phyloP scores from a whole-genome alignment of 306 rosid species.

The Rosa chinensis region DNA sequence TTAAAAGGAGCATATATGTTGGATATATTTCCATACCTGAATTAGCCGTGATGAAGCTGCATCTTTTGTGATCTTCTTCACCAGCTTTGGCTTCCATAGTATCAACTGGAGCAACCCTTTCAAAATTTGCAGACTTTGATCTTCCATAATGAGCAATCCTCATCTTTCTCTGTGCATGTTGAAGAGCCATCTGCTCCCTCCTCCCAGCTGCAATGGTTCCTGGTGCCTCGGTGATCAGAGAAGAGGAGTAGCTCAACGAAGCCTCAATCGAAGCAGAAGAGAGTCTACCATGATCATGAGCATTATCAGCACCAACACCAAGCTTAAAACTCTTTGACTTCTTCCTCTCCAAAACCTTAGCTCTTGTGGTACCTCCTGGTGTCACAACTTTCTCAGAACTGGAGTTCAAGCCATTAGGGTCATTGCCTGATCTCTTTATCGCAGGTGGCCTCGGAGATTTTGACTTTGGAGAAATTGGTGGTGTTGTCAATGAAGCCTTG shows the following conservation, averaged over 20 bases:
- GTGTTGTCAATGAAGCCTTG: constrained; percentile 45
- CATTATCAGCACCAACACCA: constrained; percentile 23
- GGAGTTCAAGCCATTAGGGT: constrained; percentile 50
- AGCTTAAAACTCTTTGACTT: constrained; percentile 85
- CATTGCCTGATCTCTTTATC: constrained; percentile 59
- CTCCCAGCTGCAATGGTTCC: constrained; percentile 97
- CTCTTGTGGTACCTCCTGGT: constrained; percentile 44
- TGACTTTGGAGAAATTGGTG: constrained; percentile 72
- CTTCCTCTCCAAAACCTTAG: constrained; percentile 72
- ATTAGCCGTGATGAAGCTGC: constrained; percentile 89
- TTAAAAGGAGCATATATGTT: neutral
- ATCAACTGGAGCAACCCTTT: constrained; percentile 54
- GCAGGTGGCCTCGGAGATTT: constrained; percentile 84
- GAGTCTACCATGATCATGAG: constrained; percentile 19
- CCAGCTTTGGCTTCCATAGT: constrained; percentile 28
- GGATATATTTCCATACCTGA: constrained; percentile 54
- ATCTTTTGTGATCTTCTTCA: constrained; percentile 67
- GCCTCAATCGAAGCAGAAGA: constrained; percentile 42
- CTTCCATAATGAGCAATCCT: constrained; percentile 95
- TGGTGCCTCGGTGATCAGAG: constrained; percentile 83
- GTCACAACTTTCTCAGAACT: constrained; percentile 64
- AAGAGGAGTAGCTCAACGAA: constrained; percentile 66
- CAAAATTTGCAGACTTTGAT: constrained; percentile 89
- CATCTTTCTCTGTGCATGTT: constrained; percentile 89
- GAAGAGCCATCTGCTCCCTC: constrained; percentile 87